Base-by-base conservation (phyloP, 768 basidiomycete genomes). In the Boletus tylopilopsis region DNA sequence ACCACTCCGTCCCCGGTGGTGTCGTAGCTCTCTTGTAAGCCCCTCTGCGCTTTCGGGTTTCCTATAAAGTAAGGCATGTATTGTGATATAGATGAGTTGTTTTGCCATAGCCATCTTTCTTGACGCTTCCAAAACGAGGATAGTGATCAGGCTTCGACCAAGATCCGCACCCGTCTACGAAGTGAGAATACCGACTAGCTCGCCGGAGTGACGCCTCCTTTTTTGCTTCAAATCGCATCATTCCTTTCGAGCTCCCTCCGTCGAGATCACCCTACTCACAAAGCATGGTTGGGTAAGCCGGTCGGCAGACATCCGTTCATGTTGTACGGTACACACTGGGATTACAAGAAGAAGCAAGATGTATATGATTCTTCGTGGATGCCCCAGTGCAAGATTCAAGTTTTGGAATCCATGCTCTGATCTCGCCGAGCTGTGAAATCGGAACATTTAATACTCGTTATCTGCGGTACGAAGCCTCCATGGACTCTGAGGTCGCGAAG, bases 121-220 rank as follows among this genome's bases (percentile, higher is more conserved):
- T 15, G 18, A 18, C n/a, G 7, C 25, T 57, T 47, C 29, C 16
- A 25, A 42, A 39, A 34, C 15, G 25, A 13, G 9, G 23, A 27
- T 24, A 25, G 32, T 40, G 43, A n/a, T 24, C 21, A 42, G 23
- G n/a, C n/a, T n/a, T n/a, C n/a, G n/a, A n/a, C n/a, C n/a, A n/a
- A n/a, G n/a, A n/a, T 32, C 34, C 50, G 30, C 35, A 13, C 53
- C n/a, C 4, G 19, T 21, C 32, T 16, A 38, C 36, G 21, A 39
- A 10, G 44, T 53, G 36, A 34, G 55, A 57, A 57, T 34, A 24
- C 49, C 47, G 33, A 32, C n/a, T 2, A 41, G 12, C 21, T 13
- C 38, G 55, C n/a, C 38, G 55, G 55, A 44, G 25, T 8, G 33
- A 5, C 23, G 2, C 11, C 22, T 3, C 13, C 29, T 1, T 15